Evolutionary conservation across 768 basidiomycete genomes (phyloP).

Genomic region (Phallus indusiatus): DNA sequence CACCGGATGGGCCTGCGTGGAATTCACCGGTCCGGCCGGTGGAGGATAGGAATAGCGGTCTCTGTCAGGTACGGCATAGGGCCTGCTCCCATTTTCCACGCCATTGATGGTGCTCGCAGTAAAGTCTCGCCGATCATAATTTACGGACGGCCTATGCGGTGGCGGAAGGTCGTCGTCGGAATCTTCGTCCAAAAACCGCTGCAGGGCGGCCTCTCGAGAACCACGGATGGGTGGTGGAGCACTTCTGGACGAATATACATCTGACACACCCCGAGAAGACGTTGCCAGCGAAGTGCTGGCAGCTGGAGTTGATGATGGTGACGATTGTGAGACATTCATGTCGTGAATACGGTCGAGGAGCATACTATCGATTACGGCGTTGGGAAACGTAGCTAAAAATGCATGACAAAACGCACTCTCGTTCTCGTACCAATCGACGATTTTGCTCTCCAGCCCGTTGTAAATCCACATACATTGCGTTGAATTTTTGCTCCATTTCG

Average conservation of each 20-base stretch:
- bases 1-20: background rate
- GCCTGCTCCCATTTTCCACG: background rate
- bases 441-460: conserved; percentile 8
- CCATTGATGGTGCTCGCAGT: background rate
- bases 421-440: background rate
- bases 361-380: conserved; percentile 1
- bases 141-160: background rate
- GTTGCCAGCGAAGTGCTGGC: background rate
- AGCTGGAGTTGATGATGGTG: background rate
- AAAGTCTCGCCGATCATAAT: background rate
- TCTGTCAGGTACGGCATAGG: background rate
- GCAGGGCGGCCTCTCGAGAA: conserved; percentile 3
- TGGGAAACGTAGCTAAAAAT: background rate
- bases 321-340: background rate
- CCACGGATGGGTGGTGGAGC: background rate
- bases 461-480: background rate
- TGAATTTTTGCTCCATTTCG: conserved; percentile 4
- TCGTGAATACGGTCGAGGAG: conserved; percentile 4
- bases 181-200: conserved; percentile 3
- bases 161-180: background rate
- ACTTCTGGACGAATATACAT: background rate
- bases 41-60: background rate
- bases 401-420: background rate
- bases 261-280: background rate
- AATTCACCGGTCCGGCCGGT: background rate